Base-by-base conservation (phyloP, 78 protist species). In the Pelomyxa schiedti region DNA sequence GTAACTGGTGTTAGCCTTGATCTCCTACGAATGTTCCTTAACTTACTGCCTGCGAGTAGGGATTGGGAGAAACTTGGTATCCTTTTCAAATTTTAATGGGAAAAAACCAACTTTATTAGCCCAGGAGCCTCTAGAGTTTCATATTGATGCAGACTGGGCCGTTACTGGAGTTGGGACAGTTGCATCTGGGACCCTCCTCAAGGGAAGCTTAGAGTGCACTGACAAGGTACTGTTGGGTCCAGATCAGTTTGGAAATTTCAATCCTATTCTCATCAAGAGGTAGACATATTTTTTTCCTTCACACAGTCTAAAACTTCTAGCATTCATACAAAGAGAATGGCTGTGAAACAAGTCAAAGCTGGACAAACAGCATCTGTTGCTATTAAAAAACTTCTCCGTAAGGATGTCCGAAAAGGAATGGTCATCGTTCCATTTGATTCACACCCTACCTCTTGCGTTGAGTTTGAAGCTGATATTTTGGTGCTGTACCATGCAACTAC, bases 401-500 rank as follows among this genome's bases (percentile, higher is more conserved):
- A 40, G 0, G 41, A 66, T 24, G 37, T 93, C 37, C 76, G 97
- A 58, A 92, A 92, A 76, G 97, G 95, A 32, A 93, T 92, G 93
- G 86, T 90, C n/a, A 58, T 92, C 4, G 8, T 86, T 8, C 84
- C 88, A 24, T 24, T 28, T 24, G 24, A 32, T 1, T 4, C 32
- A 63, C 0, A 30, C 32, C 32, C 4, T 47, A 4, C 26, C 1
- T 40, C 81, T 3, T 77, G 80, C 30, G 30, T 88, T n/a, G 87
- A 88, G 65, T 93, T 93, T 53, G 74, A 66, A 39, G 93, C 93
- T 9, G 97, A 95, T 29, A 38, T 95, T 0, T 72, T 94, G 42
- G 82, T 95, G 7, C 79, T 95, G 42, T 89, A 93, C 69, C 97
- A 93, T 42, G 72, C 92, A 30, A 94, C 98, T 8, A 91, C 97